Evolutionary conservation across 768 basidiomycete genomes (phyloP), one percentile per base, ranked within the genome.

Genomic region (Rhizopogon sp.): DNA sequence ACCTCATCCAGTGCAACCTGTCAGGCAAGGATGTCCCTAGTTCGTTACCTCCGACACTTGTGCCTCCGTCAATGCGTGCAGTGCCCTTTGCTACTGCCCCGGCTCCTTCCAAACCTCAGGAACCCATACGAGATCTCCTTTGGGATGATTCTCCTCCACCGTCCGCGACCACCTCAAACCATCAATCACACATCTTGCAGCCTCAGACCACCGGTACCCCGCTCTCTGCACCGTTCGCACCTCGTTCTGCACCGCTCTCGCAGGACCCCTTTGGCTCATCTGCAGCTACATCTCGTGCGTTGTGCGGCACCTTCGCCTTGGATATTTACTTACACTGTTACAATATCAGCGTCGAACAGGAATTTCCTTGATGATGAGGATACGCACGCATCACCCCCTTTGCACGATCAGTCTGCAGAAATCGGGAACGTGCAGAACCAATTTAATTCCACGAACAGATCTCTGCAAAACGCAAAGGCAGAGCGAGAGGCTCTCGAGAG

Each of bases 341-440:
- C 10, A 16, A 39, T 17, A 33, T 37, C 20, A 70, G 69, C 54
- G 35, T 59, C 63, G 39, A 58, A 60, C 60, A 72, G 72, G 40
- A 84, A 91, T 69, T 77, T 93, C 53, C 75, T 94, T 29, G 90
- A 90, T 59, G 90, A 93, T 35, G 79, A 82, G 9, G 71, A 75
- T 25, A 66, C 69, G 1, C 70, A 76, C 5, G 52, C 75, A 0
- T 75, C 83, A 14, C 74, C 81, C 49, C 76, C 80, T 39, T 64
- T 86, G 6, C 83, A 87, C 5, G 87, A 93, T 61, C 80, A 81
- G 56, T 91, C 89, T 29, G 89, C 84, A 3, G 90, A 94, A 65
- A 88, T 98, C 53, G 93, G 91, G 6, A 95, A 97, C 64, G 71
- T 84, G 20, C 87, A 87, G 69, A 94, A 93, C 62, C 90, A 95